Evolutionary conservation across 257 asterid species (phyloP).

Genomic region (Mitragyna speciosa): DNA sequence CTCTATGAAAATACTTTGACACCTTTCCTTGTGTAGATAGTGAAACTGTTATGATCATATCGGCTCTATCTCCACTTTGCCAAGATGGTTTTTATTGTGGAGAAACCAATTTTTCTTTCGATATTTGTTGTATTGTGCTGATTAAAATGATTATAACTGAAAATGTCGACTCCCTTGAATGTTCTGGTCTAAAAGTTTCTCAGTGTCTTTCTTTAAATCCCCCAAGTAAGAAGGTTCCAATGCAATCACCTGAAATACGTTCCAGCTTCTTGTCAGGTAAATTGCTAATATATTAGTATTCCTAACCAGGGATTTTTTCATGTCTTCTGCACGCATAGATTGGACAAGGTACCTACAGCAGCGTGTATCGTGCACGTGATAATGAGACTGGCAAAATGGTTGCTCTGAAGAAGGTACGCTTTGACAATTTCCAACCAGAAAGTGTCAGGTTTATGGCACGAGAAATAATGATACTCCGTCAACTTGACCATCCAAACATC

Average conservation of each 20-base stretch:
- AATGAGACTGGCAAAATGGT: conserved; percentile 66
- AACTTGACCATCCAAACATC: conserved; percentile 83
- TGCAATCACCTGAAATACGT: background rate
- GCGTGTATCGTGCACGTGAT: conserved; percentile 81
- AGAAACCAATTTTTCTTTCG: background rate
- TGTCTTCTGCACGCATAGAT: conserved; percentile 44
- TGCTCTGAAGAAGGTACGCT: conserved; percentile 92
- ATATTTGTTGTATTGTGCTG: background rate
- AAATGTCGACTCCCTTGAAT: background rate
- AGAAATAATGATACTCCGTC: conserved; percentile 76
- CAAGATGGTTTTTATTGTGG: background rate
- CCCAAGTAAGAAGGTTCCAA: background rate
- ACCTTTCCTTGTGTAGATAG: background rate
- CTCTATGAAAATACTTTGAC: background rate
- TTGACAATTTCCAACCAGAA: conserved; percentile 83
- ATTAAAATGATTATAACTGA: background rate
- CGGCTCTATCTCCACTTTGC: background rate
- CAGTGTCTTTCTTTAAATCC: background rate
- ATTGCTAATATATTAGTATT: background rate
- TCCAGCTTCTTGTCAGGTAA: background rate
- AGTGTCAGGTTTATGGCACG: conserved; percentile 95
- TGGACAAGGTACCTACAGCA: conserved; percentile 97
- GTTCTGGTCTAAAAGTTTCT: background rate
- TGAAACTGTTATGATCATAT: background rate
- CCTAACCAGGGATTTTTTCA: conserved; percentile 3